phyloP scores from a whole-genome alignment of 139 green algal species.

The Pedinophyceae sp. region DNA sequence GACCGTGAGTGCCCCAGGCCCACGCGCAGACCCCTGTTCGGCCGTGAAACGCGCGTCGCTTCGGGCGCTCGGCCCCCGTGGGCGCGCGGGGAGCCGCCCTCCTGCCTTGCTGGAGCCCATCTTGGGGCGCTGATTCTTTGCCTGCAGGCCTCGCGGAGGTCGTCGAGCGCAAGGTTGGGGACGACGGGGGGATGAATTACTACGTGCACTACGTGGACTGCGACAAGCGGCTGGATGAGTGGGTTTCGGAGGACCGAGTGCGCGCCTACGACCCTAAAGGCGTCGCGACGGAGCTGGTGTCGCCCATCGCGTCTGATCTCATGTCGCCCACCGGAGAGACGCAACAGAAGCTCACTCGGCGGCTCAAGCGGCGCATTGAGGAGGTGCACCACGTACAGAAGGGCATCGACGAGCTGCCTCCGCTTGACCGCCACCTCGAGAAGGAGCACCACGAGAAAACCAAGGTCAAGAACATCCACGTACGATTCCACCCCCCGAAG shows the following conservation, averaged over 20 bases:
- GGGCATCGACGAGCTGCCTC: conserved; percentile 19
- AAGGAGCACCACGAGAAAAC: conserved; percentile 58
- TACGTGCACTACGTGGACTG: conserved; percentile 84
- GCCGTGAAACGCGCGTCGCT: too few species aligned
- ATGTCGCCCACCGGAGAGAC: not conserved
- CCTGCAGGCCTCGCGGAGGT: conserved; percentile 24
- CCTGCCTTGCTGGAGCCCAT: not conserved
- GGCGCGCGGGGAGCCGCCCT: too few species aligned
- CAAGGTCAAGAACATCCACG: conserved; percentile 52
- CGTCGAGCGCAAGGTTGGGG: conserved; percentile 14
- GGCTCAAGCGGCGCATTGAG: conserved; percentile 57
- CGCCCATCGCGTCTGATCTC: not conserved
- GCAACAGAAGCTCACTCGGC: conserved; percentile 63
- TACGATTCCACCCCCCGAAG: too few species aligned
- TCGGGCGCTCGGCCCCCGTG: too few species aligned
- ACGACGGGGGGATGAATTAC: conserved; percentile 20
- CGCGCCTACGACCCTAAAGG: not conserved
- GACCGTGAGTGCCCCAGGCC: conserved; percentile 15
- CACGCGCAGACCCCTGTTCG: not conserved
- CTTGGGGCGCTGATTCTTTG: not conserved
- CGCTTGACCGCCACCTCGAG: conserved; percentile 26
- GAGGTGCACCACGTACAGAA: conserved; percentile 42
- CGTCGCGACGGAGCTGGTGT: not conserved
- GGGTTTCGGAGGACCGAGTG: conserved; percentile 12
- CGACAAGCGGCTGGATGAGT: conserved; percentile 77